Percentiles rank a stretch among this genome's conserved stretches.
phyloP scores from a whole-genome alignment of 306 rosid genomes.

The Vigna unguiculata region DNA sequence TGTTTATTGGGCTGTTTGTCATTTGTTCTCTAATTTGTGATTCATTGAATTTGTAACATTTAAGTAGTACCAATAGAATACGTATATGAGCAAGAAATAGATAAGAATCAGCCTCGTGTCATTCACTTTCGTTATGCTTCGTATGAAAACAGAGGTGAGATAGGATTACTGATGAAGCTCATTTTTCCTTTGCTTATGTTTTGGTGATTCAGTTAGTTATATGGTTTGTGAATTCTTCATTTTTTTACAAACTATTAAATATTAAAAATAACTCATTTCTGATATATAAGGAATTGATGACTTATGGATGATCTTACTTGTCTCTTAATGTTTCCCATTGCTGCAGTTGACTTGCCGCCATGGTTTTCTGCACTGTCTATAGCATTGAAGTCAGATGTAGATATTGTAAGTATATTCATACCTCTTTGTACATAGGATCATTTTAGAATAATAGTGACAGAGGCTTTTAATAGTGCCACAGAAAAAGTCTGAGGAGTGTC shows the following conservation, averaged over 20 bases:
- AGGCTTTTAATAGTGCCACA: too few relatives aligned
- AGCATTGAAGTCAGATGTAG: slow-evolving; percentile 67
- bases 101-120: slow-evolving; percentile 13
- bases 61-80: slow-evolving; percentile 12
- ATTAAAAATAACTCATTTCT: neutral
- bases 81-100: slow-evolving; percentile 14
- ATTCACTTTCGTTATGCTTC: slow-evolving; percentile 13
- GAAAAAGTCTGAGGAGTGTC: too few relatives aligned
- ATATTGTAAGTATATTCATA: slow-evolving; percentile 64
- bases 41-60: slow-evolving; percentile 27
- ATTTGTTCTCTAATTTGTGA: slow-evolving; percentile 28
- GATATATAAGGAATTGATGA: slow-evolving; percentile 9
- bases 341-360: slow-evolving; percentile 83
- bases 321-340: slow-evolving; percentile 54
- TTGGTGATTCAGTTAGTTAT: slow-evolving; percentile 16
- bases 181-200: neutral
- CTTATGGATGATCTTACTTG: slow-evolving; percentile 41
- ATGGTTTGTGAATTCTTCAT: slow-evolving; percentile 6
- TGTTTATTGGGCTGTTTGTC: neutral
- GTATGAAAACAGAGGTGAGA: slow-evolving; percentile 2
- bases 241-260: neutral
- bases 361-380: slow-evolving; percentile 82
- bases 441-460: neutral
- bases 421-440: slow-evolving; percentile 27
- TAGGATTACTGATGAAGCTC: slow-evolving; percentile 24